Evolutionary conservation across 169 alveolate genomes (phyloP).

Genomic region (Neospora caninum): DNA sequence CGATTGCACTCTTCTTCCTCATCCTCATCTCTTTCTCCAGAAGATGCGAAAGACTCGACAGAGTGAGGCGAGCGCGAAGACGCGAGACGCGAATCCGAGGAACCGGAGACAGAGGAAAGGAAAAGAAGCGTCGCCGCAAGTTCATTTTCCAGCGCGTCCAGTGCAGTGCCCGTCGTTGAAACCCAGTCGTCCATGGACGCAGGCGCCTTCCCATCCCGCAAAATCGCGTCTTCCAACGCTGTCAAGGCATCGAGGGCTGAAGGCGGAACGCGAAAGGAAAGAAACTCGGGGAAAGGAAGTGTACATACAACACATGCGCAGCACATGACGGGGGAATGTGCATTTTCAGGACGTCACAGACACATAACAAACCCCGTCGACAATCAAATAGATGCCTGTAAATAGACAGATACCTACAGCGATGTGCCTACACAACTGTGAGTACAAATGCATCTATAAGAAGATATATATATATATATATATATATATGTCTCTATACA

Average conservation of each 20-base stretch:
- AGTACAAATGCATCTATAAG: background rate
- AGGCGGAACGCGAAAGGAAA: background rate
- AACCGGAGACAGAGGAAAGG: too few species aligned
- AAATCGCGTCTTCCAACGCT: background rate
- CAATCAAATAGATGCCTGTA: background rate
- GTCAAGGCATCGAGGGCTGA: background rate
- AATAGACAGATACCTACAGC: background rate
- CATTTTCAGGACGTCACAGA: too few species aligned
- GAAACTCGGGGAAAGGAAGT: background rate
- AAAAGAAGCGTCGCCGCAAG: background rate
- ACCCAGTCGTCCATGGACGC: constrained; percentile 11
- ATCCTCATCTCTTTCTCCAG: too few species aligned
- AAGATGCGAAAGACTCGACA: too few species aligned
- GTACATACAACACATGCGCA: background rate
- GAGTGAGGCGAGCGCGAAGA: too few species aligned
- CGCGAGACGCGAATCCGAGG: too few species aligned
- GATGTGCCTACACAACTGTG: too few species aligned
- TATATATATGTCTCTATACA: background rate
- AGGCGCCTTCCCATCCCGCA: background rate
- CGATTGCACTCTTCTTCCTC: too few species aligned
- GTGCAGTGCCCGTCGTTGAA: background rate
- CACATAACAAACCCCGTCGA: background rate
- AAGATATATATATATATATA: background rate
- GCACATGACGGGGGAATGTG: too few species aligned
- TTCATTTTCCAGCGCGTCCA: background rate